Evolutionary conservation across 306 rosid species (phyloP).

Genomic region (Inga oerstediana): DNA sequence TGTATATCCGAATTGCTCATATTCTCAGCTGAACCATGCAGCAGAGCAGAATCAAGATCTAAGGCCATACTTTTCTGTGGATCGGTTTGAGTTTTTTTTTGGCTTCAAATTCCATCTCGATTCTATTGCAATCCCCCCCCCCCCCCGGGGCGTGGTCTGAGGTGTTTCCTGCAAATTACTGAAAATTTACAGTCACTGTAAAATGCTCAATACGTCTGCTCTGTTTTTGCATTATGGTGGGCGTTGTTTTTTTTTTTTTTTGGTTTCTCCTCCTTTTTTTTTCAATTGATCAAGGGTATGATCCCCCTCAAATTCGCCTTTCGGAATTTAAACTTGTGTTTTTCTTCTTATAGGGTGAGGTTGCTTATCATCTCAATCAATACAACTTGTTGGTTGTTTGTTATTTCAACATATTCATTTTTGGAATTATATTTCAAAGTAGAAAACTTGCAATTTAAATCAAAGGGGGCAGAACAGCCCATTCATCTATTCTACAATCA

Average conservation of each 20-base stretch:
- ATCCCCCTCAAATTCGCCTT: too few relatives aligned
- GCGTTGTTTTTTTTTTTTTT: too few relatives aligned
- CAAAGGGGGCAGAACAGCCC: conserved; percentile 20
- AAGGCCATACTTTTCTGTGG: not conserved
- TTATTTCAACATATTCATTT: too few relatives aligned
- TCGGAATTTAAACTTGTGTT: too few relatives aligned
- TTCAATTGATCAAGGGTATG: too few relatives aligned
- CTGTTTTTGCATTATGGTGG: not conserved
- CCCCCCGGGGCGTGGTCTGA: not conserved
- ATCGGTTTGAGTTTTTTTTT: not conserved
- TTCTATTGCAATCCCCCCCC: not conserved
- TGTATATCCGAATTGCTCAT: not conserved
- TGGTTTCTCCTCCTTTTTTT: too few relatives aligned
- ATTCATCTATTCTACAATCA: conserved; percentile 34
- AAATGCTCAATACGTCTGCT: not conserved
- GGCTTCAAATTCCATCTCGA: not conserved
- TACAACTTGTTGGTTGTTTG: not conserved
- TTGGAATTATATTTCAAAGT: too few relatives aligned
- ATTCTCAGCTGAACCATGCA: conserved; percentile 19
- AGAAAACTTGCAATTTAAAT: conserved; percentile 13
- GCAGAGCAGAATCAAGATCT: not conserved
- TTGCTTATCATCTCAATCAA: too few relatives aligned
- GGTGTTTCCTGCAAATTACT: conserved; percentile 15
- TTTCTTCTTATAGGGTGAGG: too few relatives aligned
- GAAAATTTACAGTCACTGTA: conserved; percentile 12